Evolutionary conservation across 176 grass and related monocot genomes (phyloP).

Genomic region (Carex myosuroides): DNA sequence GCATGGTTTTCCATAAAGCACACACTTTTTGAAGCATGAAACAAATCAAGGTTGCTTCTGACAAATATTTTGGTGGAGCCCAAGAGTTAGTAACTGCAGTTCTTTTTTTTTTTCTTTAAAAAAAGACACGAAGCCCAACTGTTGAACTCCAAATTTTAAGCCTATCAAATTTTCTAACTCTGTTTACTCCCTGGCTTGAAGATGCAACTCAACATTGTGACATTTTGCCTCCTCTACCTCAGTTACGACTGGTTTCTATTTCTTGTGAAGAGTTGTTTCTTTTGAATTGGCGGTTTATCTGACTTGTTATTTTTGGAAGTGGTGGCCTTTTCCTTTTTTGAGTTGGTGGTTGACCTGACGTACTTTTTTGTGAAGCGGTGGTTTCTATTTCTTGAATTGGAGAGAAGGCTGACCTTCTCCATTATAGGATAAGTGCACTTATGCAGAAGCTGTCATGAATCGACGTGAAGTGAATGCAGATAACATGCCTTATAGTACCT

Average conservation of each 20-base stretch:
- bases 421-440: not conserved
- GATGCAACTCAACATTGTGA: not conserved
- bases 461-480: not conserved
- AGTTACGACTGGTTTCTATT: not conserved
- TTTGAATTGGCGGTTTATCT: not conserved
- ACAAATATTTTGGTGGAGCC: constrained; percentile 1
- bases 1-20: not conserved
- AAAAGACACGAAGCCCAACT: not conserved
- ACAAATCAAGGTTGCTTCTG: not conserved
- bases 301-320: not conserved
- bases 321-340: not conserved
- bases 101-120: not conserved
- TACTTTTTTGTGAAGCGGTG: not conserved
- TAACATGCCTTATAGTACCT: not conserved
- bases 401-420: constrained; percentile 4
- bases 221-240: not conserved
- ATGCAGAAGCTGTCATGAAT: not conserved
- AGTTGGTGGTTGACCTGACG: not conserved
- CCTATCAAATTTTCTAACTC: not conserved
- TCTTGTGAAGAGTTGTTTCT: not conserved
- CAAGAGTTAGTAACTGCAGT: not conserved
- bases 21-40: not conserved
- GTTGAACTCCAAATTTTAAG: not conserved
- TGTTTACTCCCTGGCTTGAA: constrained; percentile 3
- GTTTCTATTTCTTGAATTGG: not conserved